Conservation (phyloP, 2,329 filamentous ascomycete species). For the Teratosphaeria epicoccoides region DNA sequence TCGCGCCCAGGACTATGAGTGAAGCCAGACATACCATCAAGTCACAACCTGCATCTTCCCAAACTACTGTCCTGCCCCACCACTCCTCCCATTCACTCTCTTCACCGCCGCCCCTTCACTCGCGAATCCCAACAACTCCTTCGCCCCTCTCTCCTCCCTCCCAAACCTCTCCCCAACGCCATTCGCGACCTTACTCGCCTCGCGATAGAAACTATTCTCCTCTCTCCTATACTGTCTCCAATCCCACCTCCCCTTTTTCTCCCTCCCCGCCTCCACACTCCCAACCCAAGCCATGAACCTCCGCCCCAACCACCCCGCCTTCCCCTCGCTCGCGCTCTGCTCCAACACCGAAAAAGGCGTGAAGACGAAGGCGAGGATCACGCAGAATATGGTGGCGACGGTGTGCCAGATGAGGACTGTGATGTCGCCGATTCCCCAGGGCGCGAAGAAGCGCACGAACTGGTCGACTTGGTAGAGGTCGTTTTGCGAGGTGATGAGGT, state of each 20-base stretch:
- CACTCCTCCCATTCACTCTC: background rate
- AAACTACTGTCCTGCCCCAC: constrained; percentile 5
- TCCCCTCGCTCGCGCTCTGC: constrained; percentile 24
- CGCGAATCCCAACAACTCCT: background rate
- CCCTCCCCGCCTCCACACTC: background rate
- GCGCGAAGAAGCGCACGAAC: constrained; percentile 60
- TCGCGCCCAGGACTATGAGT: too few species aligned
- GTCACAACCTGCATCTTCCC: constrained; percentile 14
- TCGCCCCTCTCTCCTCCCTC: background rate
- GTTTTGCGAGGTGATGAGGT: constrained; percentile 66
- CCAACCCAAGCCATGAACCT: background rate
- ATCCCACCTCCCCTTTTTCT: background rate
- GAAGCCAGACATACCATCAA: too few species aligned
- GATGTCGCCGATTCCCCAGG: constrained; percentile 37
- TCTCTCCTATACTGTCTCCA: constrained; percentile 1
- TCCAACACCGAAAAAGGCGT: constrained; percentile 30
- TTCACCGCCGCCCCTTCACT: background rate
- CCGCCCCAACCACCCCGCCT: background rate
- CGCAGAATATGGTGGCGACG: constrained; percentile 53
- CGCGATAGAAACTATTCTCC: constrained; percentile 1
- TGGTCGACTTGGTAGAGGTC: constrained; percentile 74
- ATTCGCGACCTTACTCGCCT: background rate
- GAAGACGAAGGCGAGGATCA: constrained; percentile 29
- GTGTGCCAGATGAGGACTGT: constrained; percentile 54
- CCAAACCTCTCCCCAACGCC: background rate